Percentiles rank a stretch among this genome's conserved stretches.
Conservation (phyloP, 768 basidiomycete species). For the Pleurotus tuber-regium region DNA sequence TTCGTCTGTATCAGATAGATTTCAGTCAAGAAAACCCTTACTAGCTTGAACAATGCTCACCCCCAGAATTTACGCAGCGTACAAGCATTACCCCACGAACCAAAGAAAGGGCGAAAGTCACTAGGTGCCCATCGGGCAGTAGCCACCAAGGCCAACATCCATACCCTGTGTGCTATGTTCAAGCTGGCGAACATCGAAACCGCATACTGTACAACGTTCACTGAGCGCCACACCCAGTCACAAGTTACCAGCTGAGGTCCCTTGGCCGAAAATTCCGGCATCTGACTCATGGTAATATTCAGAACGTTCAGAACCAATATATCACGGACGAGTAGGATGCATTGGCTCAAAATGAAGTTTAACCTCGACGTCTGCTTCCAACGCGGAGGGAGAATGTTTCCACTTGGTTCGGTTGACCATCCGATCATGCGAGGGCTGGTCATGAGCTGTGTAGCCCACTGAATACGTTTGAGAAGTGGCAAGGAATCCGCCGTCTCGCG, state of each 20-base stretch:
- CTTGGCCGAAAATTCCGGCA: background rate
- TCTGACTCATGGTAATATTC: background rate
- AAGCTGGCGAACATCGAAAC: background rate
- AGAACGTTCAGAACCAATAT: background rate
- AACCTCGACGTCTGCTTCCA: background rate
- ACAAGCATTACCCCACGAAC: constrained; percentile 25
- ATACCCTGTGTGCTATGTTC: background rate
- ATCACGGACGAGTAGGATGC: background rate
- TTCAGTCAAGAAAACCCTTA: background rate
- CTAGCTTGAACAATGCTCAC: constrained; percentile 13
- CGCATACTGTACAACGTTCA: background rate
- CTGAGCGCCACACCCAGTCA: background rate
- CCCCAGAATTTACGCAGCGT: constrained; percentile 32
- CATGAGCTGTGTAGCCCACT: background rate
- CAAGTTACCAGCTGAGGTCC: background rate
- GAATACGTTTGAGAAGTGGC: background rate
- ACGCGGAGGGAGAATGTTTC: background rate
- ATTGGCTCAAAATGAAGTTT: background rate
- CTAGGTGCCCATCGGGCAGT: constrained; percentile 10
- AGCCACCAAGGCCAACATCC: background rate
- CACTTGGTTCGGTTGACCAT: background rate
- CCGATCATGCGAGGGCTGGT: background rate
- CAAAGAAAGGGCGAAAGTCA: constrained; percentile 27
- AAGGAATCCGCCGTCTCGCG: background rate
- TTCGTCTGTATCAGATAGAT: constrained; percentile 16